Evolutionary conservation across 2,329 filamentous ascomycete genomes (phyloP), one percentile per base, ranked within the genome.

Genomic region (Periglandula ipomoeae): DNA sequence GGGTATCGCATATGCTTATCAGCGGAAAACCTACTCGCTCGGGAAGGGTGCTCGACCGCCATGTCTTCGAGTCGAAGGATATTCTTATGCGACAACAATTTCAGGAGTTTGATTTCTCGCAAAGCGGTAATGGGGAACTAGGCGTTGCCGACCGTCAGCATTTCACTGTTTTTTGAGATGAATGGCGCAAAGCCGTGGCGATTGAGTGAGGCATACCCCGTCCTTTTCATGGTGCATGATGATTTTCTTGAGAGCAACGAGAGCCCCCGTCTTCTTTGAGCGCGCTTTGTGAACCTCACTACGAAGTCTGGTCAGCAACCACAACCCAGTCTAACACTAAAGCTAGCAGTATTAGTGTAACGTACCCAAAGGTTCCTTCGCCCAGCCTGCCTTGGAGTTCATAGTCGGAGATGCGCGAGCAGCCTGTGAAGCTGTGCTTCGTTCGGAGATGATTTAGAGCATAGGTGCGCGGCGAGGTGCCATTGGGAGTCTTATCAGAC

Each of bases 211-310:
- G 70, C 82, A 59, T 69, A 87, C 84, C 44, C 93, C 93, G 68
- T 98, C 93, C 66, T 96, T 97, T 72, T 98, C 93, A 66, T 97
- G 95, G 66, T 97, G 93, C 87, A 97, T 96, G 56, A 98, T 81
- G 56, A 98, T 98, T 76, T 97, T 97, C 73, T 98, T 98, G 61
- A 98, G 69, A 4, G 93, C 93, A 52, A 95, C 86, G 41, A 91
- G 67, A 22, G 79, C 76, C 47, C 87, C 85, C 1, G 82, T 87
- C 60, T 78, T 85, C 59, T 81, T 84, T 24, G 86, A 89, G 53
- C 80, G 80, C 52, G 89, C 93, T 61, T 91, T 93, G 67, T 95
- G 89, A 35, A 97, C 93, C 70, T 97, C 89, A 56, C 84, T 86
- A 53, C 17, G 20, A 24, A 15, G 7, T 23, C 10, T 35, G 17